phyloP scores from a whole-genome alignment of 805 yeast genomes.

The Kodamaea kaohsiungensis region DNA sequence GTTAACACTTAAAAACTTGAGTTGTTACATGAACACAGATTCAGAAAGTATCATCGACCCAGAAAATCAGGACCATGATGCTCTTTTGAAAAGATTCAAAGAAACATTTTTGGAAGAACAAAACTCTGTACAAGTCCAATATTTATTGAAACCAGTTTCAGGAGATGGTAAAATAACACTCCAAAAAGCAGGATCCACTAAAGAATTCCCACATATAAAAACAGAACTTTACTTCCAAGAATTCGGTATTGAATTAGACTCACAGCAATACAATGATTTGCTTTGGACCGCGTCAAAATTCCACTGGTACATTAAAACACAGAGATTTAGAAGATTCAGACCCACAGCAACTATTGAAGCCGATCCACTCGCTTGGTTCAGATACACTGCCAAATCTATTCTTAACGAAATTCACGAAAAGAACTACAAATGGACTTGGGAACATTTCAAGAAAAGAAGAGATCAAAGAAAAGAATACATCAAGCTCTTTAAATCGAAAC shows the following conservation, averaged over 20 bases:
- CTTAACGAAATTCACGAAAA: constrained; percentile 78
- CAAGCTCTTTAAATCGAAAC: constrained; percentile 61
- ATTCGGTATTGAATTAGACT: constrained; percentile 82
- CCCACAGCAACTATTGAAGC: constrained; percentile 60
- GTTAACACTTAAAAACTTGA: constrained; percentile 68
- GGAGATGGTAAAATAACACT: constrained; percentile 83
- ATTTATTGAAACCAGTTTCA: constrained; percentile 79
- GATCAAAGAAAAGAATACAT: constrained; percentile 72
- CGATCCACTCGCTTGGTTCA: constrained; percentile 79
- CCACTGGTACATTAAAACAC: constrained; percentile 75
- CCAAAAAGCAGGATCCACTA: constrained; percentile 77
- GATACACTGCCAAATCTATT: constrained; percentile 77
- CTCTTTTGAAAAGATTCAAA: constrained; percentile 50
- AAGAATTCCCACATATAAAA: constrained; percentile 63
- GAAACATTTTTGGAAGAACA: constrained; percentile 36
- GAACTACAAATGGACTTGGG: constrained; percentile 89
- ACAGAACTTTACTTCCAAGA: constrained; percentile 83
- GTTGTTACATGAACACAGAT: constrained; percentile 81
- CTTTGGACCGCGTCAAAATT: constrained; percentile 79
- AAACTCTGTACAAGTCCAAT: constrained; percentile 41
- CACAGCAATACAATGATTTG: constrained; percentile 80
- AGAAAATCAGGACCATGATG: constrained; percentile 38
- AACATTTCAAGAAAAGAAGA: constrained; percentile 64
- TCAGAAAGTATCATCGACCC: constrained; percentile 25
- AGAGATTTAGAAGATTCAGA: constrained; percentile 67